Conservation (phyloP, 306 rosid species). For the Myrica gale region DNA sequence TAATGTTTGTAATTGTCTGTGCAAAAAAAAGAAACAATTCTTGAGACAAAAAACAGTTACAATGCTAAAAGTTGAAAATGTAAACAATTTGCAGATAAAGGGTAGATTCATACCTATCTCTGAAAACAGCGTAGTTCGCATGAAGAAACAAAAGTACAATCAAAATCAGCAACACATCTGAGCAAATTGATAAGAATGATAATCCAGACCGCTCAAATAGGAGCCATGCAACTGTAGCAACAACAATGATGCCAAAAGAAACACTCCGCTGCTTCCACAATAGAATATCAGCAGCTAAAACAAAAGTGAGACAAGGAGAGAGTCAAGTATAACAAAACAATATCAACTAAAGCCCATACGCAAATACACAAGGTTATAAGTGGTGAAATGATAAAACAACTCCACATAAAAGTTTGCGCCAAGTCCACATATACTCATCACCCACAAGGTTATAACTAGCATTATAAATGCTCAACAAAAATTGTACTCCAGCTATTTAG, state of each 20-base stretch:
- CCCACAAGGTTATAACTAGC: not conserved
- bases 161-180: slow-evolving; percentile 88
- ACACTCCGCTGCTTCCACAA: slow-evolving; percentile 67
- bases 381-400: not conserved
- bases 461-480: slow-evolving; percentile 2
- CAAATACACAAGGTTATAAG: not conserved
- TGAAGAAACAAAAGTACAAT: slow-evolving; percentile 59
- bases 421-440: not conserved
- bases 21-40: slow-evolving; percentile 23
- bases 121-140: slow-evolving; percentile 68
- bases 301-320: slow-evolving; percentile 19
- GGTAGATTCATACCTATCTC: slow-evolving; percentile 56
- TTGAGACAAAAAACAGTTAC: slow-evolving; percentile 16
- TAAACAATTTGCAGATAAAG: not conserved
- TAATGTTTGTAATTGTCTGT: slow-evolving; percentile 64
- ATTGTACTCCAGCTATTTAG: not conserved
- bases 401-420: not conserved
- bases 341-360: not conserved
- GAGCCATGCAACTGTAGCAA: slow-evolving; percentile 76
- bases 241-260: slow-evolving; percentile 65
- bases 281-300: slow-evolving; percentile 73
- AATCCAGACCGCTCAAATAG: slow-evolving; percentile 61
- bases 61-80: slow-evolving; percentile 17
- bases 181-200: slow-evolving; percentile 72
- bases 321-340: slow-evolving; percentile 10